Evolutionary conservation across 495 filamentous ascomycete genomes (phyloP).

Genomic region (Podospora tetraspora): DNA sequence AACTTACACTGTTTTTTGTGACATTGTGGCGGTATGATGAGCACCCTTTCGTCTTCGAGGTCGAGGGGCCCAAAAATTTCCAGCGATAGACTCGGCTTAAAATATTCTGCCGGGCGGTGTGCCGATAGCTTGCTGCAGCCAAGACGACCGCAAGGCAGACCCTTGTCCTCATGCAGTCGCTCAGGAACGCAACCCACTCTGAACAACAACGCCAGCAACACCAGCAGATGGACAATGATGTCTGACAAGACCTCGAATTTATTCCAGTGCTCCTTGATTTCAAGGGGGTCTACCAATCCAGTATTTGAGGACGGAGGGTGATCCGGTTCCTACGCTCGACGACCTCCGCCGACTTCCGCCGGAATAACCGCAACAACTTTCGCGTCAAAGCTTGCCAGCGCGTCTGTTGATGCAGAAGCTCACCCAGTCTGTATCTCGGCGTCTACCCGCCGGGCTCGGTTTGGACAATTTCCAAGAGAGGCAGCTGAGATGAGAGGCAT

Average conservation of each 20-base stretch:
- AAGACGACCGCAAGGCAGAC: not conserved
- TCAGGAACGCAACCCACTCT: not conserved
- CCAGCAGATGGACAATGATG: not conserved
- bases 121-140: slow-evolving; percentile 1
- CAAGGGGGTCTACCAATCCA: too few species aligned
- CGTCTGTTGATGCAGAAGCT: not conserved
- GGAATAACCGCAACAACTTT: not conserved
- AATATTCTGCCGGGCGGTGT: slow-evolving; percentile 36
- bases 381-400: not conserved
- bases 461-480: not conserved
- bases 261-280: too few species aligned
- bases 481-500: too few species aligned
- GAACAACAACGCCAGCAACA: not conserved
- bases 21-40: slow-evolving; percentile 23
- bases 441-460: not conserved
- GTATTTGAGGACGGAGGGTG: not conserved
- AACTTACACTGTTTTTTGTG: slow-evolving; percentile 55
- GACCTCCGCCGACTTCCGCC: not conserved
- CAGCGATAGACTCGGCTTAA: slow-evolving; percentile 11
- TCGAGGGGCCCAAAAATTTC: slow-evolving; percentile 21
- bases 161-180: not conserved
- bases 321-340: too few species aligned
- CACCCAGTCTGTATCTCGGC: not conserved
- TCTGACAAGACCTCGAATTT: not conserved
- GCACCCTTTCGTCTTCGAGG: not conserved